These are phyloP conservation scores for Zopfochytrium polystomum DNA, from an alignment of 371 early-diverging fungal species.

Conservation along the genomic window DNA sequence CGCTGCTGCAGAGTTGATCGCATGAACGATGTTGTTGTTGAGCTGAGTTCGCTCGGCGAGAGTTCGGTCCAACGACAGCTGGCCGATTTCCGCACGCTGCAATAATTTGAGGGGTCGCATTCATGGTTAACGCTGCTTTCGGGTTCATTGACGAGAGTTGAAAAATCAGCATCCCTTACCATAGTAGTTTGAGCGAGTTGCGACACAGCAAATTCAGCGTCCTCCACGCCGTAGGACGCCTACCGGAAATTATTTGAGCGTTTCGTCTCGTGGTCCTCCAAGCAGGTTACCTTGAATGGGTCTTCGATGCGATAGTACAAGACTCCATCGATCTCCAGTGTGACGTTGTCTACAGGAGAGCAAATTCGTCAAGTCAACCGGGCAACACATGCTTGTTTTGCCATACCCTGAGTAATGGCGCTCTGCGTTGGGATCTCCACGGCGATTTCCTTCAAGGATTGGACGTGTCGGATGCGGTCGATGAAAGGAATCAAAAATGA, in stretches of 20 bases:
- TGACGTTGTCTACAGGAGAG: constrained; percentile 77
- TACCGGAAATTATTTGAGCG: constrained; percentile 17
- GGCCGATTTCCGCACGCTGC: constrained; percentile 92
- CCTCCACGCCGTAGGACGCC: constrained; percentile 95
- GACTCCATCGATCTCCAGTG: constrained; percentile 93
- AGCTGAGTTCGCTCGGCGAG: constrained; percentile 90
- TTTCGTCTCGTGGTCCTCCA: neutral
- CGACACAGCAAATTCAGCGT: constrained; percentile 90
- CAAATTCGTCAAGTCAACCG: neutral
- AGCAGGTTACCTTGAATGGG: constrained; percentile 22
- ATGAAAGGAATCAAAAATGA: constrained; percentile 83
- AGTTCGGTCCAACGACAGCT: constrained; percentile 94
- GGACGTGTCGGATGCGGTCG: constrained; percentile 88
- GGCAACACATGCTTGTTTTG: neutral
- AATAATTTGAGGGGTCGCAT: neutral
- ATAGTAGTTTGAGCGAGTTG: constrained; percentile 98
- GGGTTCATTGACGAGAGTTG: neutral
- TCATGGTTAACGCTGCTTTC: no score
- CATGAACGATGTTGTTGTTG: constrained; percentile 90
- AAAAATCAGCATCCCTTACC: constrained; percentile 32
- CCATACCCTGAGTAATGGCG: constrained; percentile 82
- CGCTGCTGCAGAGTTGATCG: constrained; percentile 89
- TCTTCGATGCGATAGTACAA: constrained; percentile 91
- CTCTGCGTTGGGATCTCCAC: constrained; percentile 90
- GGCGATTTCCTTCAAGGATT: constrained; percentile 90